These are phyloP conservation scores for Trifolium pratense DNA, from an alignment of 306 rosid genomes.

Conservation along the genomic window DNA sequence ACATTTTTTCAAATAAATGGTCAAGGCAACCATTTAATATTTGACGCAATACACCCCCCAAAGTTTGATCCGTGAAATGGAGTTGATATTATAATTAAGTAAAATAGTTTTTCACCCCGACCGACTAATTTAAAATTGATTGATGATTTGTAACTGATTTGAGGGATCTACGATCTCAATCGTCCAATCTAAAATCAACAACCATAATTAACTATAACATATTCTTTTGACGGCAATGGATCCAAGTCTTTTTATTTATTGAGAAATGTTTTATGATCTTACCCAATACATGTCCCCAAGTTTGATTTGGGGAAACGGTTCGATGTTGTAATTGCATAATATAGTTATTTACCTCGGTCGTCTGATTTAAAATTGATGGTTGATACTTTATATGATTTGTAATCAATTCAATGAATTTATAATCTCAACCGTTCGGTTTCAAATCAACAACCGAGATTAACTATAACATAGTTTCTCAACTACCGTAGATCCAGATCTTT, in stretches of 20 bases:
- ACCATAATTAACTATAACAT: too few species aligned
- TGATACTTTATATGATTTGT: too few species aligned
- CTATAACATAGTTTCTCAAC: neutral
- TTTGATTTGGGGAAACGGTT: neutral
- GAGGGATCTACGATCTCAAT: too few species aligned
- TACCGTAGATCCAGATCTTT: neutral
- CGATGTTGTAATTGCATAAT: neutral
- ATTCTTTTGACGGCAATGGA: too few species aligned
- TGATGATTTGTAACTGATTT: neutral
- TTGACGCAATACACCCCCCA: neutral
- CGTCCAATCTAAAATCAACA: neutral
- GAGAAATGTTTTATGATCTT: too few species aligned
- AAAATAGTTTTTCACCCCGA: neutral
- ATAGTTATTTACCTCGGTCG: too few species aligned
- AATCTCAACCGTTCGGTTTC: neutral
- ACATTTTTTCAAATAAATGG: too few species aligned
- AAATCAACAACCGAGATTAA: neutral
- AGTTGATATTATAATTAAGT: too few species aligned
- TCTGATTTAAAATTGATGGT: neutral
- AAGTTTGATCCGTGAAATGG: too few species aligned
- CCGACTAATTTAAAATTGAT: neutral
- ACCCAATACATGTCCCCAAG: neutral
- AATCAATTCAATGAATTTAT: neutral
- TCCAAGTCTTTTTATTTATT: too few species aligned
- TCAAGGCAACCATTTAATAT: neutral